Evolutionary conservation across 345 rosid species (phyloP), one percentile per base, ranked within the genome.

Genomic region (Arabis alpina): DNA sequence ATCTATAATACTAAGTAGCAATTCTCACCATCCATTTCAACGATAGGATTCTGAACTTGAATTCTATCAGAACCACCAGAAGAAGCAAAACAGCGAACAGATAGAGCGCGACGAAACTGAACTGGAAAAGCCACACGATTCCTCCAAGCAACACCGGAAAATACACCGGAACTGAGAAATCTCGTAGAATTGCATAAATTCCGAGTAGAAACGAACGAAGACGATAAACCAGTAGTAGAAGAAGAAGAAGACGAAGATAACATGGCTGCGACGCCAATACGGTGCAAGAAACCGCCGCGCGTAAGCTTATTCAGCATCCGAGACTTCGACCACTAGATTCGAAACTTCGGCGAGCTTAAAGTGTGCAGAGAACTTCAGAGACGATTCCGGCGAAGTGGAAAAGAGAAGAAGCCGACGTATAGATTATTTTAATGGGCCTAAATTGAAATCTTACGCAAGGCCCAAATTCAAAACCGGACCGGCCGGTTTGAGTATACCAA

Each of bases 11-110:
- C 59, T 10, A 49, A 39, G 37, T 3, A 42, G 57, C 56, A 64
- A 34, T 36, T 47, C 80, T 79, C 78, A 83, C 90, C 90, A 61
- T 86, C 87, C 87, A 86, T 86, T 73, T 86, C 87, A 14, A 86
- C 90, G 63, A 86, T 73, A 32, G 87, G 90, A 14, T 83, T 86
- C 68, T 76, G 78, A 73, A 86, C 85, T 77, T 75, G 72, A 37
- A 86, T 77, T 76, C 47, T 77, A 71, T 83, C 82, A 63, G 81
- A 76, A 42, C 56, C 80, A 6, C 69, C 70, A 30, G 80, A 72
- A 43, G 85, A 80, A 10, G 87, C 79, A 75, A 86, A 80, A 54
- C 85, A 86, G 12, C 87, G 83, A 71, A 82, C 69, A 53, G 83
- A 71, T 41, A 57, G 49, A 15, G 73, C 65, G 42, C 74, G 82